Evolutionary conservation across 2,329 filamentous ascomycete genomes (phyloP).

Genomic region (Ceratocystiopsis sp.): DNA sequence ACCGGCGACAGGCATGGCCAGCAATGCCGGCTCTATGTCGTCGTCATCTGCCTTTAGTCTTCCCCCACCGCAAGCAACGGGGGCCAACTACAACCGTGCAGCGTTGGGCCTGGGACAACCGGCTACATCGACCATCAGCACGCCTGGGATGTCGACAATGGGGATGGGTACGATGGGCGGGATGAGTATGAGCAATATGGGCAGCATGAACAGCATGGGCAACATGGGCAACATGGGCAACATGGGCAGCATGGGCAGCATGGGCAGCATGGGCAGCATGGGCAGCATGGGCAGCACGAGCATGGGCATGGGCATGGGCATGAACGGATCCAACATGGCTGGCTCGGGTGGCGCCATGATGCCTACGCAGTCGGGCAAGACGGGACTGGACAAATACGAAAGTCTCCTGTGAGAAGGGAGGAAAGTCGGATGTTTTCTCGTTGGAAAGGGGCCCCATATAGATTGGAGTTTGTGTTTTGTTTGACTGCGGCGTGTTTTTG

Average conservation of each 20-base stretch:
- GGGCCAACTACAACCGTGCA: constrained; percentile 3
- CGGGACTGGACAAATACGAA: constrained; percentile 50
- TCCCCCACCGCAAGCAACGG: constrained; percentile 23
- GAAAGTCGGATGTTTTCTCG: not conserved
- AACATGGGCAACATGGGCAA: constrained; percentile 14
- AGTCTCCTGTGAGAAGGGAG: constrained; percentile 35
- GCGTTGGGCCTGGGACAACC: constrained; percentile 4
- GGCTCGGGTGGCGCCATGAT: constrained; percentile 9
- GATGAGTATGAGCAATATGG: too few relatives aligned
- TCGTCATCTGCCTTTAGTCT: constrained; percentile 25
- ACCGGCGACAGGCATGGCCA: constrained; percentile 18
- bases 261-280: too few relatives aligned
- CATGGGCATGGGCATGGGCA: constrained; percentile 11
- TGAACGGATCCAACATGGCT: constrained; percentile 5
- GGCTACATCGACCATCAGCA: not conserved
- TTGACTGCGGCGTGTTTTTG: too few relatives aligned
- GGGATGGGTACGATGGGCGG: constrained; percentile 7
- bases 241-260: too few relatives aligned
- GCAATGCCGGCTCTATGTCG: constrained; percentile 4
- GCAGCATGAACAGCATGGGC: constrained; percentile 8
- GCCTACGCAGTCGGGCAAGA: constrained; percentile 21
- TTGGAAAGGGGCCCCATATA: too few relatives aligned
- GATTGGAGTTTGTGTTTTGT: too few relatives aligned
- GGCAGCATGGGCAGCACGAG: constrained; percentile 1
- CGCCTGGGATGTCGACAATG: constrained; percentile 6